Base-by-base conservation (phyloP, 371 early-diverging fungal genomes). In the Mucor lusitanicus region DNA sequence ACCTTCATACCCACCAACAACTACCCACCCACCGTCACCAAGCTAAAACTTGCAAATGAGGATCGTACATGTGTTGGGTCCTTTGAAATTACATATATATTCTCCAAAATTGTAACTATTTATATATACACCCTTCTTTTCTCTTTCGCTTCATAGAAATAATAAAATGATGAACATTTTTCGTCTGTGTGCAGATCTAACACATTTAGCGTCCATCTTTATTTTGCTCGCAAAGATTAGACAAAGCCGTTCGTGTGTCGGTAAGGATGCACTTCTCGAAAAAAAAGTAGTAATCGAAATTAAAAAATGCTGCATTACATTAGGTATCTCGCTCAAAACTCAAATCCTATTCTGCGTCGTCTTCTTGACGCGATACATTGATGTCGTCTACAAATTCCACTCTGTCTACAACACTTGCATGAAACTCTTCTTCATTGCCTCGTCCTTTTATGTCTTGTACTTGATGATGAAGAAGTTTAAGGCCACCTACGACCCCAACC, bases 241-340 rank as follows among this genome's bases (percentile, higher is more conserved):
- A 68, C 90, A 89, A 71, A 92, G 94, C 61, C 88, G 90, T 65
- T 95, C 96, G n/a, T 92, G 92, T 62, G 88, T 93, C 54, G 96
- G 96, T 93, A 79, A 67, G 85, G 8, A 62, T 42, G 21, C 12
- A 12, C 3, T 30, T 42, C 12, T 42, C 6, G n/a, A 25, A 55
- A 15, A 55, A 15, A 33, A 33, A 3, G 33, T 33, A 33, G 33
- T 33, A 33, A 33, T 33, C 33, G 8, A 55, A 27, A 28, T 28
- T 27, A 15, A 19, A 27, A 28, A 55, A 27, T 55, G 15, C 21
- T 46, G 23, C 48, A 21, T 46, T 21, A 46, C 48, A 59, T 13
- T 40, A 71, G 99, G 99, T 30, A 95, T 99, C 59, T 97, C 97
- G 25, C 94, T 97, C 84, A 99, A 99, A 81, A 90, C 98, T 0